Evolutionary conservation across 2,329 filamentous ascomycete species (phyloP).

Genomic region (Simplicillium sp.): DNA sequence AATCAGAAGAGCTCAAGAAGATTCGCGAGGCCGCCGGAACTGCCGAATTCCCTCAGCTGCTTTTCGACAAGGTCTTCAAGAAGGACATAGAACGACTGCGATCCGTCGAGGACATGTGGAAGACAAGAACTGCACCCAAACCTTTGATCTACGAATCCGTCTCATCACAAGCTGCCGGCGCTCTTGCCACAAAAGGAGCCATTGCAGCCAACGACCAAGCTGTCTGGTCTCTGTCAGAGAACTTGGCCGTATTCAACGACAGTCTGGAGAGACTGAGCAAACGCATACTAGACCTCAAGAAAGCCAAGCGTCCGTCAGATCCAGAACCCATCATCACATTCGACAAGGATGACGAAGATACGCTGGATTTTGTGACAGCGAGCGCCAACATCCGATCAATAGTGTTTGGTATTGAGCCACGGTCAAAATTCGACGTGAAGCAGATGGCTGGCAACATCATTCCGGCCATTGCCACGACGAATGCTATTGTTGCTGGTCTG

Average conservation of each 20-base stretch:
- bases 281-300: constrained; percentile 58
- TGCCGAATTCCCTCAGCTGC: constrained; percentile 61
- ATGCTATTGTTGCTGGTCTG: constrained; percentile 87
- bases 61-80: constrained; percentile 91
- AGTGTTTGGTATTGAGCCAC: constrained; percentile 80
- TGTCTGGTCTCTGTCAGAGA: constrained; percentile 75
- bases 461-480: constrained; percentile 94
- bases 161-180: constrained; percentile 37
- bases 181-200: constrained; percentile 41
- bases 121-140: constrained; percentile 64
- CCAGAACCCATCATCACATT: constrained; percentile 66
- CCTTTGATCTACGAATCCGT: constrained; percentile 61
- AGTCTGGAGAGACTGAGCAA: constrained; percentile 70
- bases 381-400: constrained; percentile 82
- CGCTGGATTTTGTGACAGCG: constrained; percentile 85
- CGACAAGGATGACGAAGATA: constrained; percentile 95
- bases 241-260: constrained; percentile 76
- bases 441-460: constrained; percentile 99
- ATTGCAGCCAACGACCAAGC: constrained; percentile 60
- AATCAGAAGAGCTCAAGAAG: constrained; percentile 72
- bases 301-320: constrained; percentile 32
- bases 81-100: constrained; percentile 73
- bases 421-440: constrained; percentile 94
- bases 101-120: constrained; percentile 96
- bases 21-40: constrained; percentile 78